A percentile compares a stretch with the other conserved stretches of the same genome.
phyloP scores from a whole-genome alignment of 2,329 filamentous ascomycete species.

The Aspergillus vadensis region DNA sequence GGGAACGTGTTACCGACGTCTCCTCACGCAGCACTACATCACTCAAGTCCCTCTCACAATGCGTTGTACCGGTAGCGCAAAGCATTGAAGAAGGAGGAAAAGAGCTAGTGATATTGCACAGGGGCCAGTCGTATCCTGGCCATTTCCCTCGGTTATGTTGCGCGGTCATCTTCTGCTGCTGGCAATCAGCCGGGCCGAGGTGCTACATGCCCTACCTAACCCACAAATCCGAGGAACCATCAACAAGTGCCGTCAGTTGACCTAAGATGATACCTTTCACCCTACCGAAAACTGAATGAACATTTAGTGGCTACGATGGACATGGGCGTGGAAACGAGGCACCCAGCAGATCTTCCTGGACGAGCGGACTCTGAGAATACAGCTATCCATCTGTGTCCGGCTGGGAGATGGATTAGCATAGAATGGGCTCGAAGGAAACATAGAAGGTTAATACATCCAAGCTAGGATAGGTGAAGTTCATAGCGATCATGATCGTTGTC shows the following conservation, averaged over 20 bases:
- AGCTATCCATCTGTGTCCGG: constrained; percentile 61
- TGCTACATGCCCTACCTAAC: background rate
- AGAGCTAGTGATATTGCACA: too few relatives aligned
- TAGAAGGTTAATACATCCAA: too few relatives aligned
- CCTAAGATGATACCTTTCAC: constrained; percentile 43
- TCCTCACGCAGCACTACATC: too few relatives aligned
- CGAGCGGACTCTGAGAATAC: constrained; percentile 41
- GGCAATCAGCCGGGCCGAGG: background rate
- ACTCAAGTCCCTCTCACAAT: too few relatives aligned
- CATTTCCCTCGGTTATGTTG: background rate
- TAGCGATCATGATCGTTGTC: too few relatives aligned
- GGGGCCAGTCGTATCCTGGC: too few relatives aligned
- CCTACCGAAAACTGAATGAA: constrained; percentile 49
- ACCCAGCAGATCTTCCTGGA: constrained; percentile 58
- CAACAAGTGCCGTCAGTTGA: constrained; percentile 22
- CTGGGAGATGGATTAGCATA: constrained; percentile 59
- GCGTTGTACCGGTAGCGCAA: too few relatives aligned
- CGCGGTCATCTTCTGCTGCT: background rate
- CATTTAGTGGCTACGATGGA: constrained; percentile 67
- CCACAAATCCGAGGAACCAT: too few relatives aligned
- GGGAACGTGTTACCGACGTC: too few relatives aligned
- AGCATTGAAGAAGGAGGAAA: too few relatives aligned
- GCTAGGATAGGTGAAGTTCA: too few relatives aligned
- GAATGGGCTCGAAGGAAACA: constrained; percentile 44
- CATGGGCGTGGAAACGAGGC: constrained; percentile 68